Base-by-base conservation (phyloP, 2,329 filamentous ascomycete genomes). In the Fusarium veterinarium region DNA sequence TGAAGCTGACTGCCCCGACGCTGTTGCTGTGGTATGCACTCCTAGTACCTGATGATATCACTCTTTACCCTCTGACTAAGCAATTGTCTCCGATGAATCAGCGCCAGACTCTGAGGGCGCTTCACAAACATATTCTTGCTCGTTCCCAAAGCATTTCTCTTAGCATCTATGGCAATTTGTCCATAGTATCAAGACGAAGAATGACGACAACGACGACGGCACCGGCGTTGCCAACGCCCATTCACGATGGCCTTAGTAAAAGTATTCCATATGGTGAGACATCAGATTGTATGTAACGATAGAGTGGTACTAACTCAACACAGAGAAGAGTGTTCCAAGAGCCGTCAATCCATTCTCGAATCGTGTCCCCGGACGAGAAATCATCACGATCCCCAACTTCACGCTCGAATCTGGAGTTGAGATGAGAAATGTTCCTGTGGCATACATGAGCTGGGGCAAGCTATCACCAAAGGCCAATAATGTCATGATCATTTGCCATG, bases 401-500 rank as follows among this genome's bases (percentile, higher is more conserved):
- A 41, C 25, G 19, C 35, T 53, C 20, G 51, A 53, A 23, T 30
- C 51, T 0, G 35, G 51, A 0, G 25, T 53, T 13, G 35, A 30
- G 19, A 53, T 53, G 35, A 0, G 19, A 17, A 53, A 53, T 30
- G 51, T 53, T 3, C 51, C 51, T 7, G 51, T 53, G 2, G 51
- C 51, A 7, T 53, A 53, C 0, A 53, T 53, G 51, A 41, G 35
- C 11, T 53, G 51, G 51, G 51, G 51, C 8, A 40, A 53, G 11
- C 23, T 41, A 6, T 41, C 51, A 10, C 14, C 35, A 7, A 53
- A 41, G 35, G 51, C 35, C 5, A 53, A 53, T 5, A 53, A 53
- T 19, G 35, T 30, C 13, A 41, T 53, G 51, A 38, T 53, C 3
- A 53, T 53, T 17, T 53, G 51, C 10, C 51, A 53, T 41, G 51